Percentiles rank a stretch among this genome's conserved stretches.
Evolutionary conservation across 352 stramenopile genomes (phyloP).

Genomic region (Pythium coloratum): DNA sequence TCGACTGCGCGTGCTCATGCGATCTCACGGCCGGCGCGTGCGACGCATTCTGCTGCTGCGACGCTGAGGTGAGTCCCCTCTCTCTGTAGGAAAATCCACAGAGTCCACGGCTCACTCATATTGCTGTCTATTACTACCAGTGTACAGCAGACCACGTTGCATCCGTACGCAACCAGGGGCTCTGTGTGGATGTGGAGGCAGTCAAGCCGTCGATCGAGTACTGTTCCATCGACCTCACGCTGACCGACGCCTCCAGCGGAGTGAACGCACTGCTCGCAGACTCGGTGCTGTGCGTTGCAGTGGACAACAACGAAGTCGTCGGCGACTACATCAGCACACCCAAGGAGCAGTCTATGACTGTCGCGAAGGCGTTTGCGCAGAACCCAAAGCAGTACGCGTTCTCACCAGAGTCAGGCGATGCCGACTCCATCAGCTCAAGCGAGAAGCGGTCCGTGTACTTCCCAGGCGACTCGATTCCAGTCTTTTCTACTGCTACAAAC

Average conservation of each 20-base stretch:
- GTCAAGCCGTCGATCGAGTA: conserved; percentile 37
- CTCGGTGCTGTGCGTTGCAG: conserved; percentile 46
- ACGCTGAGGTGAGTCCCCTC: conserved; percentile 32
- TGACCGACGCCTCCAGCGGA: conserved; percentile 20
- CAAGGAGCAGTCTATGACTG: conserved; percentile 34
- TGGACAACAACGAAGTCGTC: conserved; percentile 52
- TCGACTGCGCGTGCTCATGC: conserved; percentile 43
- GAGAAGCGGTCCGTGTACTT: conserved; percentile 18
- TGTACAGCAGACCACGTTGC: conserved; percentile 33
- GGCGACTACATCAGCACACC: conserved; percentile 35
- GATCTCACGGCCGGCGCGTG: conserved; percentile 47
- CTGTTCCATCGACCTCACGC: conserved; percentile 39
- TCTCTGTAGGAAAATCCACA: background rate
- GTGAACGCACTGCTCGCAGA: conserved; percentile 41
- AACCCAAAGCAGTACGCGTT: conserved; percentile 43
- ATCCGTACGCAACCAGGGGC: conserved; percentile 14
- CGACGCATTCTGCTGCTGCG: conserved; percentile 54
- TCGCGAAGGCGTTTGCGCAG: conserved; percentile 37
- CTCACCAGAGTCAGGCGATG: background rate
- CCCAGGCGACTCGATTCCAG: conserved; percentile 35
- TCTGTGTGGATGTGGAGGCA: conserved; percentile 28
- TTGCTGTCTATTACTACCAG: conserved; percentile 14
- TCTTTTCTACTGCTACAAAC: conserved; percentile 25
- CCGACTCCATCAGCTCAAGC: background rate
- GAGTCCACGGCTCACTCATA: background rate